A percentile compares a stretch with the other conserved stretches of the same genome.
Conservation (phyloP, 768 basidiomycete genomes). For the Coprinopsis cinerea region DNA sequence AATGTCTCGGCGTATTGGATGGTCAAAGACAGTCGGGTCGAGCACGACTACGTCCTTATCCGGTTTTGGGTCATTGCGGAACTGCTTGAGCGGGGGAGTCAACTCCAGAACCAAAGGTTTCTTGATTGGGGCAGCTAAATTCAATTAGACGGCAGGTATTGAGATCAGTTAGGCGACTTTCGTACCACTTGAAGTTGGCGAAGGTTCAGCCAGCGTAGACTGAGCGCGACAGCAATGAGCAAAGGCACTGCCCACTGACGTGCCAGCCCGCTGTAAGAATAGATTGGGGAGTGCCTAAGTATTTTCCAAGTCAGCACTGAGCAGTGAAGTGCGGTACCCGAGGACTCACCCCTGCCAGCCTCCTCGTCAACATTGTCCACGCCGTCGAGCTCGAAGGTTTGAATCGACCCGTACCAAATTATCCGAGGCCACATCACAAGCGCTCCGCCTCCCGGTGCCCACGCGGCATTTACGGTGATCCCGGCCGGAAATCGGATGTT, state of each 20-base stretch:
- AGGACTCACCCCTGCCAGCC: slow-evolving; percentile 10
- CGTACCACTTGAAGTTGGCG: slow-evolving; percentile 8
- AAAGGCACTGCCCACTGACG: background rate
- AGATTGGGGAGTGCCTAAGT: background rate
- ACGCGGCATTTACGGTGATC: no score
- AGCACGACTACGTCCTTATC: slow-evolving; percentile 52
- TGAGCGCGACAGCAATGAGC: slow-evolving; percentile 1
- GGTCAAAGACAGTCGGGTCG: slow-evolving; percentile 78
- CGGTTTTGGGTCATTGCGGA: slow-evolving; percentile 31
- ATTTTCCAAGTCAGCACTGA: no score
- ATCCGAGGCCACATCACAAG: slow-evolving; percentile 4
- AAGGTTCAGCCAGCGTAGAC: background rate
- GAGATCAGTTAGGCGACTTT: slow-evolving; percentile 5
- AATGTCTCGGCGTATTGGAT: slow-evolving; percentile 87
- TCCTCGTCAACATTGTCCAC: slow-evolving; percentile 13
- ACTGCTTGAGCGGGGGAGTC: slow-evolving; percentile 48
- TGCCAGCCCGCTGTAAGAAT: background rate
- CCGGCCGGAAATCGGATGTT: no score
- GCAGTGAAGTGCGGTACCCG: background rate
- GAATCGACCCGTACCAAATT: background rate
- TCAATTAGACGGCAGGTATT: slow-evolving; percentile 36
- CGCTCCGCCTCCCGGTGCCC: no score
- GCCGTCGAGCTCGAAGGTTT: slow-evolving; percentile 1
- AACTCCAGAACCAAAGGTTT: slow-evolving; percentile 58
- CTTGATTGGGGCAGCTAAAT: no score